Evolutionary conservation across 2,329 filamentous ascomycete species (phyloP).

Genomic region (Alternaria triticina): DNA sequence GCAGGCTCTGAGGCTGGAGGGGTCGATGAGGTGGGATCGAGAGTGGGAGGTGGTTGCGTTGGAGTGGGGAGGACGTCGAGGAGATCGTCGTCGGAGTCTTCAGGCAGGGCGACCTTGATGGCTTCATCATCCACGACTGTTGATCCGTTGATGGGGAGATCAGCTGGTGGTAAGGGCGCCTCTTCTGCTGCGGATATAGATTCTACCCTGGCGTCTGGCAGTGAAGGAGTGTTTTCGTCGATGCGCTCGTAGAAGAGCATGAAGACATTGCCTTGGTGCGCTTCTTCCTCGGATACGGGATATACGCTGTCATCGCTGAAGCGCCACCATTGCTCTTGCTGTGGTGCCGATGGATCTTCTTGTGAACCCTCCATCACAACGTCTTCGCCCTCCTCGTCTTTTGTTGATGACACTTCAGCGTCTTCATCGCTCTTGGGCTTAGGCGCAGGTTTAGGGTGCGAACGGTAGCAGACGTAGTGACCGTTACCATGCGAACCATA

Average conservation of each 20-base stretch:
- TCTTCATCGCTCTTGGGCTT: slow-evolving; percentile 1
- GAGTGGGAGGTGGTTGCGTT: neutral
- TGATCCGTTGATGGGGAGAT: neutral
- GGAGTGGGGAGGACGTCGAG: slow-evolving; percentile 6
- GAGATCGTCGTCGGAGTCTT: slow-evolving; percentile 23
- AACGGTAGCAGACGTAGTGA: slow-evolving; percentile 91
- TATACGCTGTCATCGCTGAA: slow-evolving; percentile 88
- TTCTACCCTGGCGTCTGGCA: neutral
- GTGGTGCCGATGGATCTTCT: neutral
- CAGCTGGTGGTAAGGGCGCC: slow-evolving; percentile 27
- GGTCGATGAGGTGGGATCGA: neutral
- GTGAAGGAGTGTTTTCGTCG: slow-evolving; percentile 52
- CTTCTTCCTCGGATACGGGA: slow-evolving; percentile 73
- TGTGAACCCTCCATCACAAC: slow-evolving; percentile 28
- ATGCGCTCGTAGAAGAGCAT: slow-evolving; percentile 93
- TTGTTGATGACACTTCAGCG: neutral
- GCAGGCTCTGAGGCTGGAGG: neutral
- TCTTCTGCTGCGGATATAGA: slow-evolving; percentile 8
- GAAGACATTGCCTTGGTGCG: slow-evolving; percentile 82
- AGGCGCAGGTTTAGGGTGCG: slow-evolving; percentile 57
- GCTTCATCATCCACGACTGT: slow-evolving; percentile 11
- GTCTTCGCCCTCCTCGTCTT: neutral
- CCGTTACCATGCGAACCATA: slow-evolving; percentile 92
- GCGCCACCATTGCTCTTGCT: slow-evolving; percentile 75
- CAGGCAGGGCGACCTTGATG: slow-evolving; percentile 26